Conservation (phyloP, 306 rosid species). For the Malus asiatica region DNA sequence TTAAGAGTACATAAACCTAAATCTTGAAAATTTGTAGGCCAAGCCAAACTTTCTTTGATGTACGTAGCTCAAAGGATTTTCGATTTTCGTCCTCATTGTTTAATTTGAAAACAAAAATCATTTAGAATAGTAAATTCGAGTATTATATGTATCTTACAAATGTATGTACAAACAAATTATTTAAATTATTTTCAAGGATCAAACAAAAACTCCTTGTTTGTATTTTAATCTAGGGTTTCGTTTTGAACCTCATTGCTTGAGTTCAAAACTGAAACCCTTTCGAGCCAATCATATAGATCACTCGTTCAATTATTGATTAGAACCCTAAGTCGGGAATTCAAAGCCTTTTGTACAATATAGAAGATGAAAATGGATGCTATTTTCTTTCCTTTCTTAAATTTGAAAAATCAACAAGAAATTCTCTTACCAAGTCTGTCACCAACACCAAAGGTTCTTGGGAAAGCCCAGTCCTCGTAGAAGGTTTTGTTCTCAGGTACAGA, state of each 20-base stretch:
- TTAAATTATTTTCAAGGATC: too few relatives aligned
- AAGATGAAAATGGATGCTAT: background rate
- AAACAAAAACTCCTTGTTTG: background rate
- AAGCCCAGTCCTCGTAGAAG: slow-evolving; percentile 47
- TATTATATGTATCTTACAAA: too few relatives aligned
- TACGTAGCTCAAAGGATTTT: background rate
- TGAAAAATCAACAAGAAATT: background rate
- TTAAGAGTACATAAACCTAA: too few relatives aligned
- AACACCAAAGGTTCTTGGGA: slow-evolving; percentile 39
- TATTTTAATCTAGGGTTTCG: background rate
- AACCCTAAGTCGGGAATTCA: background rate
- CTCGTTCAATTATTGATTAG: background rate
- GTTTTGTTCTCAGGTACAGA: slow-evolving; percentile 24
- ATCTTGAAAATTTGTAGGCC: background rate
- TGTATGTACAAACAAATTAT: background rate
- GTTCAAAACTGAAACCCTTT: background rate
- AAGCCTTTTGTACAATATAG: background rate
- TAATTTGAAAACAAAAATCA: background rate
- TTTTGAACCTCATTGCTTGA: background rate
- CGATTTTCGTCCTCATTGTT: background rate
- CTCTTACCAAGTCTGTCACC: slow-evolving; percentile 59
- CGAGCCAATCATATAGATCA: background rate
- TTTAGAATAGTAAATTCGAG: background rate
- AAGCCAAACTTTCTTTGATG: background rate
- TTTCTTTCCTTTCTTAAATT: background rate